Evolutionary conservation across 208 protist species (phyloP), one percentile per base, ranked within the genome.

Genomic region (Lotmaria passim): DNA sequence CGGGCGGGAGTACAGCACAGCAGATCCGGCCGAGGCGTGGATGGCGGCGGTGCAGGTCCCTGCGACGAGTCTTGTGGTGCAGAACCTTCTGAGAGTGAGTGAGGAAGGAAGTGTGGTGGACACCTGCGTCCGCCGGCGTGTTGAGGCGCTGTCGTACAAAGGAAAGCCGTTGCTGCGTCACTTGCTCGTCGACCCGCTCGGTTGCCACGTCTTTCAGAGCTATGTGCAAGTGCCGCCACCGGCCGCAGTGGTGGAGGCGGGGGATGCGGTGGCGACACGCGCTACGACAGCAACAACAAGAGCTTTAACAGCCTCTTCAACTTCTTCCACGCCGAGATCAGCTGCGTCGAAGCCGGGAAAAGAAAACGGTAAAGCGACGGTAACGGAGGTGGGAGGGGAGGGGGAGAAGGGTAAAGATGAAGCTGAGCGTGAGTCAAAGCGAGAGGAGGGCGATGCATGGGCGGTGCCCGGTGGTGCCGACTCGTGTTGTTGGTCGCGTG

Each of bases 201-300:
- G 89, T 34, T 90, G 82, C 52, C 89, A 94, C 69, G 68, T 94
- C 21, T 93, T 97, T 56, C 88, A 95, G 82, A 88, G 87, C n/a
- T 95, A 90, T 67, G 28, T 93, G 30, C 76, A 84, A 57, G 86
- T 87, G 23, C 85, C 86, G 3, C 59, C 75, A n/a, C 68, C 89
- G 21, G 44, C 61, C 14, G 58, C 59, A 19, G 75, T 91, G 12
- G 26, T 89, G 11, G 82, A 78, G 33, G 74, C 74, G 15, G 81
- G 82, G 44, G 83, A 93, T 26, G 46, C 47, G 21, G 48, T 63
- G 7, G 70, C 75, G 19, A 0, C 55, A 63, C 10, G 43, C 7
- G 43, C 43, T n/a, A 48, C 43, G 5, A 7, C 43, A 6, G 43
- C 28, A n/a, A n/a, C n/a, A n/a, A n/a, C n/a, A n/a, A n/a, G n/a